A percentile compares a stretch with the other conserved stretches of the same genome.
Conservation (phyloP, 768 basidiomycete genomes). For the Leccinum sublutescens region DNA sequence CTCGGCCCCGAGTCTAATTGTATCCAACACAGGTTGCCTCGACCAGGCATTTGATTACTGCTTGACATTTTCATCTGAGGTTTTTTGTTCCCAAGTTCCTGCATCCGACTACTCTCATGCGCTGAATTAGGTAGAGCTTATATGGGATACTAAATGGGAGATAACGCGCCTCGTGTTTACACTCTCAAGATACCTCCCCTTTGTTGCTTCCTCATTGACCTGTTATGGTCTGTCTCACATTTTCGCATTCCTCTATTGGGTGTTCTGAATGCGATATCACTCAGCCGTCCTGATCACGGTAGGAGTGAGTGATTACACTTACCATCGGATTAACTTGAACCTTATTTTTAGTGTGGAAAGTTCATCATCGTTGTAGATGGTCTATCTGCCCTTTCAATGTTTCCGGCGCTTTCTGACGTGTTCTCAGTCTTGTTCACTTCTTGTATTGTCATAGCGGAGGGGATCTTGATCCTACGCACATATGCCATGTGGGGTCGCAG, state of each 20-base stretch:
- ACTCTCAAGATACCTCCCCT: constrained; percentile 28
- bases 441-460: constrained; percentile 16
- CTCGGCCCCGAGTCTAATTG: neutral
- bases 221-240: constrained; percentile 16
- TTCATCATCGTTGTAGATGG: constrained; percentile 21
- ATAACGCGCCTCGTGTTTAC: constrained; percentile 24
- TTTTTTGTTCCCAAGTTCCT: neutral
- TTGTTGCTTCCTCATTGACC: constrained; percentile 16
- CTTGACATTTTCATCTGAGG: constrained; percentile 24
- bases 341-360: constrained; percentile 16
- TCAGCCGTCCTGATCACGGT: constrained; percentile 9
- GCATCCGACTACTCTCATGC: neutral
- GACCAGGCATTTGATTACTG: constrained; percentile 23
- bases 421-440: constrained; percentile 12
- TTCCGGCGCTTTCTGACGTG: neutral
- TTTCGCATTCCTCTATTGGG: neutral
- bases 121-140: constrained; percentile 16
- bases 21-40: neutral
- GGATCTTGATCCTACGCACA: constrained; percentile 17
- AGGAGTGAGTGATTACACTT: constrained; percentile 4
- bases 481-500: constrained; percentile 27
- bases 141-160: constrained; percentile 27
- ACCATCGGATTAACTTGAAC: neutral
- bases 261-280: neutral
- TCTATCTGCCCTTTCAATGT: neutral